Conservation (phyloP, 345 rosid genomes). For the Dovyalis caffra region DNA sequence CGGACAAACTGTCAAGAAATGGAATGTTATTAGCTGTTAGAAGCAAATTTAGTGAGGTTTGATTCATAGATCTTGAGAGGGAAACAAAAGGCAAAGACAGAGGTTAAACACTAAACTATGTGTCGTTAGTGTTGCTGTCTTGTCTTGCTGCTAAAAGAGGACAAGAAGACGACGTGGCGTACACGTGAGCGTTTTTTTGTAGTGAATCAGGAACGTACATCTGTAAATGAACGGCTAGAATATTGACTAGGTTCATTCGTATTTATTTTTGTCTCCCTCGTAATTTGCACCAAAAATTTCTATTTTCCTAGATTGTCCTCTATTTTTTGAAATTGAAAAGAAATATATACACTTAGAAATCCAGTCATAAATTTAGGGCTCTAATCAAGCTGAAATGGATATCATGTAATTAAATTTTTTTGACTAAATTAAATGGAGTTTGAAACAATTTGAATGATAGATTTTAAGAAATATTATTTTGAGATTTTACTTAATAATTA, state of each 20-base stretch:
- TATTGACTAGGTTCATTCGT: constrained; percentile 16
- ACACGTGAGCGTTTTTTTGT: constrained; percentile 21
- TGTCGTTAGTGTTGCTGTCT: background rate
- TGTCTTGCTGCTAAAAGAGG: constrained; percentile 14
- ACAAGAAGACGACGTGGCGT: constrained; percentile 34
- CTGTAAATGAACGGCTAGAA: constrained; percentile 12
- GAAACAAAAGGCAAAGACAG: constrained; percentile 16
- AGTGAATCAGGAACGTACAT: constrained; percentile 30
- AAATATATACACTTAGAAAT: background rate
- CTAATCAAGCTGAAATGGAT: background rate
- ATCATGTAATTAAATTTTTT: background rate
- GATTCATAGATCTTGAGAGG: constrained; percentile 39
- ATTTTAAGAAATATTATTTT: too few species aligned
- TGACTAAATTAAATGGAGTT: background rate
- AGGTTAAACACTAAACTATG: background rate
- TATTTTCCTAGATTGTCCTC: background rate
- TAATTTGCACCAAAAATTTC: too few species aligned
- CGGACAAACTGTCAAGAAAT: constrained; percentile 21
- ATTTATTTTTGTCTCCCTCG: background rate
- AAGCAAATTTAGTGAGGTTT: constrained; percentile 13
- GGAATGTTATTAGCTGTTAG: constrained; percentile 14
- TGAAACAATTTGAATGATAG: background rate
- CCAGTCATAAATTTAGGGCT: background rate
- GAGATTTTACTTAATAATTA: too few species aligned
- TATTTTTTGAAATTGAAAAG: background rate